Base-by-base conservation (phyloP, 2,329 filamentous ascomycete species). In the Colletotrichum chlorophyti region DNA sequence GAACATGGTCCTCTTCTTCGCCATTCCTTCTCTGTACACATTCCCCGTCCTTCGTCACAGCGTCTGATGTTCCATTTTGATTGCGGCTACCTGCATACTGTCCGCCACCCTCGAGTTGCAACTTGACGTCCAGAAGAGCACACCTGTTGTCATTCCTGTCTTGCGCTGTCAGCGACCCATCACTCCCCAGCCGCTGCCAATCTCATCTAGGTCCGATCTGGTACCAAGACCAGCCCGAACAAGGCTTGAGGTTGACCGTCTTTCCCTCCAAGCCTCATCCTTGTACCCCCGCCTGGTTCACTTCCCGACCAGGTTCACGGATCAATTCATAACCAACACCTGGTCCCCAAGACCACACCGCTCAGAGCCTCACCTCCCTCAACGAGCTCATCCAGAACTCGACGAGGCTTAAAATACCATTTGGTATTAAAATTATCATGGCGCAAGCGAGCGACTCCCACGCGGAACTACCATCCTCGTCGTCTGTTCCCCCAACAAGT, bases 231-330 rank as follows among this genome's bases (percentile, higher is more conserved):
- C 35, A 35, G 31, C 50, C 35, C 29, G 42, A 37, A 34, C 57
- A 37, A 48, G 37, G 57, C 58, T 51, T 47, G 41, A 38, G 32
- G 53, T 62, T 62, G 58, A 62, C 61, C 61, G 61, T 63, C 61
- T 60, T 60, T 63, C 58, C 31, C 50, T 47, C 41, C 61, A 41
- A 52, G 59, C 40, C 61, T n/a, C 15, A 63, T 60, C 61, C 61
- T 55, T 63, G 61, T 52, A n/a, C 42, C 26, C 55, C 49, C 59
- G 53, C 40, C 50, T 55, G 34, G 53, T 24, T 55, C 32, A 35
- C 58, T 51, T 48, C 61, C 43, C 49, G 54, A 50, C 55, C 49
- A 46, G 38, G 42, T 43, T 49, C 41, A 46, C 59, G 38, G 54
- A 50, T 53, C 32, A 37, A 58, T 53, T 47, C 54, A 62, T 60